Evolutionary conservation across 78 protist species (phyloP), one percentile per base, ranked within the genome.

Genomic region (Isochrysis galbana): DNA sequence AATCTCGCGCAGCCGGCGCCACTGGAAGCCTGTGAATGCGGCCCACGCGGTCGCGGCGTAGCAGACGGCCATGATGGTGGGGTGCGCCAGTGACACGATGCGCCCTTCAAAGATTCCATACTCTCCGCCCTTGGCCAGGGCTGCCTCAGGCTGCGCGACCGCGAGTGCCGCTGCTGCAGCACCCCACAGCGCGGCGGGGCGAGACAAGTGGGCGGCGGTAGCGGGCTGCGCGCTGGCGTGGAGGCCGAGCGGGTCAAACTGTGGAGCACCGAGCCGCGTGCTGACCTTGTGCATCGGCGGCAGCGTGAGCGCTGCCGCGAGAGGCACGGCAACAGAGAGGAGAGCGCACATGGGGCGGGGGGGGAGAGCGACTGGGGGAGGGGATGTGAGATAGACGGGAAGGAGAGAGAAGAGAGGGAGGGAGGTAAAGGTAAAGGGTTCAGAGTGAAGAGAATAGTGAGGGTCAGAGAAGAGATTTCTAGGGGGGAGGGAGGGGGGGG

Each of bases 81-180:
- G 84, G 84, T 77, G 84, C 26, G 84, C 84, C 2, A 77, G 44
- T 17, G 47, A 39, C 47, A 39, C 46, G 46, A 77, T 77, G 47
- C 84, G 44, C 5, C 84, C 84, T 17, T 77, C 84, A 10, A 36
- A 77, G 84, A 77, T 77, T 17, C 84, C 84, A 29, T 39, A 77
- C 84, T 77, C 84, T 3, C 84, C 84, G n/a, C 46, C 84, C 84
- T 77, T 77, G 5, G 84, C 84, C n/a, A 77, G 23, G 21, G 84
- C 84, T 23, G 84, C 47, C n/a, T 77, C 84, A 2, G 84, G 84
- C 44, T 39, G 80, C 17, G 80, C 34, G 29, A 41, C 80, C 11
- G 41, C 41, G 19, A 70, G 34, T 5, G 41, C 41, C 80, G 80
- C 80, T 21, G 34, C 41, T 14, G 14, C 39, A n/a, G 41, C 41